Evolutionary conservation across 2,329 filamentous ascomycete species (phyloP), one percentile per base, ranked within the genome.

Genomic region (Cladosporium sp.): DNA sequence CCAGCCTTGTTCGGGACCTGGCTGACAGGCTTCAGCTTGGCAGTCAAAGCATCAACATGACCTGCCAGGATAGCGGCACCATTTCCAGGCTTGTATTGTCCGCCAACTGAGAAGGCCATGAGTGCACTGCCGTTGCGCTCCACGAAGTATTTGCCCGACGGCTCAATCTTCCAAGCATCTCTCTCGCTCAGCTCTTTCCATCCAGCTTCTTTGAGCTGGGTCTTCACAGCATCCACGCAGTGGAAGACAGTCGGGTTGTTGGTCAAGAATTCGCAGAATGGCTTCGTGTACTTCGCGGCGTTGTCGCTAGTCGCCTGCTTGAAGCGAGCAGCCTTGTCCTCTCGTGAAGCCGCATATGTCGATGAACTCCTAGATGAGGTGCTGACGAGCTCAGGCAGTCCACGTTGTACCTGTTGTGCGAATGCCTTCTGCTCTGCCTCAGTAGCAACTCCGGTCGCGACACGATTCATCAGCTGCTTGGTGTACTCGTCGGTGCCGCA

Each of bases 161-260:
- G 79, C 71, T 88, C 77, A 58, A 97, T 79, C 70, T 88, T 86
- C 94, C 94, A 99, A 60, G 82, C 79, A 62, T 92, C 86, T 50
- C 93, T 86, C 70, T 93, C 84, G 6, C 87, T 88, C n/a, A 92
- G 82, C 83, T 89, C 87, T 61, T 81, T 82, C 75, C 89, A 99
- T 45, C 91, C 93, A 38, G 84, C 80, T 39, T 84, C 81, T 62
- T 82, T 79, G 50, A 97, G 82, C 68, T 92, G 87, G 59, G 81
- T 79, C 68, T 88, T 86, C 72, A 96, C 90, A 66, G 90, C 84
- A 59, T 86, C 83, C 28, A 97, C 92, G 1, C 90, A 86, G 70
- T 99, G 94, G 74, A 96, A 99, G 49, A 97, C 84, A 8, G 94
- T 97, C 0, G 94, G 94, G 71, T 97, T 96, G 62, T 89, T 83